Evolutionary conservation across 164 flowering plant species (phyloP), one percentile per base, ranked within the genome.

Genomic region (Liriodendron chinense): DNA sequence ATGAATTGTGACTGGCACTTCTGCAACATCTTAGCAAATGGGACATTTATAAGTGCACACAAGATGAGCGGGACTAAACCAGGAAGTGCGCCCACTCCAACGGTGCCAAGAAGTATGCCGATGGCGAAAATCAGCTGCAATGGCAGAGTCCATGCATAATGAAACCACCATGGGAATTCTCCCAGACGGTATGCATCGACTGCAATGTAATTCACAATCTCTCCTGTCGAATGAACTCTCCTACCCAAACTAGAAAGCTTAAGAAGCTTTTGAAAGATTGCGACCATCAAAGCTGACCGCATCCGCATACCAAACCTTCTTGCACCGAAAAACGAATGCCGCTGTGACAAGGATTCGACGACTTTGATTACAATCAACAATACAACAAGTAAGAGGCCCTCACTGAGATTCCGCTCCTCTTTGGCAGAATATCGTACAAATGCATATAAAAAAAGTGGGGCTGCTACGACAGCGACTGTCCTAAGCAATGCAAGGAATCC

Each of bases 131-230:
- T 74, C 43, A 95, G 81, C 69, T 92, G 97, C 70, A 92, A 21
- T 4, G 66, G 66, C 3, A 69, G 63, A 56, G 78, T 80, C 98
- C 97, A 95, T 8, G 76, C 56, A 2, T 80, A 53, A 70, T 95
- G 98, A 72, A 92, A 86, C 94, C 94, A 89, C 87, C 88, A 86
- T 0, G 87, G 85, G 72, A 83, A 88, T 68, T 95, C 98, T 2
- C 94, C 96, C 84, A 95, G 86, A 53, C 97, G 77, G 69, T 95
- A 91, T 53, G 97, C 98, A 85, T 95, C 98, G 6, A 95, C 89
- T 1, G 93, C 89, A 1, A 95, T 89, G 69, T 93, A 95, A 62
- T 92, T 93, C 75, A 92, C 96, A 26, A 93, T 84, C 86, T 93
- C 98, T 3, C 98, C 98, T 4, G 91, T 84, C 9, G 98, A 88